phyloP scores from a whole-genome alignment of 441 rosid species.

The Aleurites moluccanus region DNA sequence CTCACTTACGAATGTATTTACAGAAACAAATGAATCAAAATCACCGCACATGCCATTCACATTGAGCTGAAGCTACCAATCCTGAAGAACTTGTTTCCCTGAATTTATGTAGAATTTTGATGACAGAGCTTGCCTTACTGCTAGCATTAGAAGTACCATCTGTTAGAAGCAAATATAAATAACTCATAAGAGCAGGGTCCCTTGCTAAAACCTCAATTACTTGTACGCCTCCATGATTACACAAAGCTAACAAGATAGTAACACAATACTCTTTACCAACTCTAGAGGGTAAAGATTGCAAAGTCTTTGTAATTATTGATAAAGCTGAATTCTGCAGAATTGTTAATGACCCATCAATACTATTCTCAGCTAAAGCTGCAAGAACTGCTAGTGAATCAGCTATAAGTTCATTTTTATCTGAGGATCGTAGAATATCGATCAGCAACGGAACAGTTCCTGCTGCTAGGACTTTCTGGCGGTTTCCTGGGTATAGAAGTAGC shows the following conservation, averaged over 20 bases:
- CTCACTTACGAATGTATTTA: constrained; percentile 5
- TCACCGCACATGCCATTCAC: constrained; percentile 39
- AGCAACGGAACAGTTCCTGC: constrained; percentile 55
- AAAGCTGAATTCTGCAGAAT: constrained; percentile 46
- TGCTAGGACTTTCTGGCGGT: constrained; percentile 47
- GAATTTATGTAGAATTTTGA: constrained; percentile 60
- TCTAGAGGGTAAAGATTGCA: constrained; percentile 38
- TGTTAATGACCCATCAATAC: constrained; percentile 43
- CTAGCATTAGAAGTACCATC: constrained; percentile 53
- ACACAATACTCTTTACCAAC: constrained; percentile 57
- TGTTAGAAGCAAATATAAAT: constrained; percentile 48
- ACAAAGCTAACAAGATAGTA: constrained; percentile 46
- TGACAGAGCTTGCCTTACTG: constrained; percentile 52
- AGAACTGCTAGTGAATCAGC: constrained; percentile 64
- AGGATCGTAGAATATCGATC: constrained; percentile 37
- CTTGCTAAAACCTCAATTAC: constrained; percentile 41
- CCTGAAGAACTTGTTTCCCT: constrained; percentile 40
- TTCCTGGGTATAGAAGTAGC: constrained; percentile 43
- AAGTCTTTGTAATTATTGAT: constrained; percentile 30
- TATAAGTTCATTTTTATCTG: constrained; percentile 45
- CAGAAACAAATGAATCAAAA: constrained; percentile 15
- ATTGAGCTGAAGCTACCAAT: constrained; percentile 22
- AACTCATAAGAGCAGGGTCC: constrained; percentile 45
- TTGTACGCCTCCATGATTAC: constrained; percentile 47
- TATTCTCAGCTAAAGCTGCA: constrained; percentile 46